Base-by-base conservation (phyloP, 768 basidiomycete species). In the Fomitopsis serialis region DNA sequence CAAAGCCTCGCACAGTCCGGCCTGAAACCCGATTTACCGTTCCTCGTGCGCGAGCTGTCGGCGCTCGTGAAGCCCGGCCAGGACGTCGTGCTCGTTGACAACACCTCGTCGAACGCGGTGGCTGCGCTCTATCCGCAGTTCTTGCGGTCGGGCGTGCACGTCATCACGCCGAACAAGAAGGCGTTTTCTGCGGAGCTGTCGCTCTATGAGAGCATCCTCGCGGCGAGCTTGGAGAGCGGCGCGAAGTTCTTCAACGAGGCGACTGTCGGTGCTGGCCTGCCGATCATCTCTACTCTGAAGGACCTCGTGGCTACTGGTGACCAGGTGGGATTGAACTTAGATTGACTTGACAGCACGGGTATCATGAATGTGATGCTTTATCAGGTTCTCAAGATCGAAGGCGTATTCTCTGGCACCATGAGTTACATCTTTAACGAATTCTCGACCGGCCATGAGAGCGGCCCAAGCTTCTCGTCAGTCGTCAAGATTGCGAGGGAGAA, bases 401-500 rank as follows among this genome's bases (percentile, higher is more conserved):
- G 97, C 36, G 97, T 98, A 21, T 92, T 99, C 70, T 94, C 91
- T 4, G 97, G 97, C 9, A 99, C 97, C 2, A 83, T 99, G 78
- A 92, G 89, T 66, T 99, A 98, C 74, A 98, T 99, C 73, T 99
- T 99, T 79, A 98, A 98, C 73, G 85, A 93, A 57, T 92, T 94
- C 73, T 86, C 90, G 2, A 85, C 82, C 3, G 84, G 81, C 1
- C 76, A 78, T 44, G 72, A 82, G 4, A 79, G 80, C 46, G 87
- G 87, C 0, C 85, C 86, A 1, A 72, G 74, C 25, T 98, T 99
- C 72, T 96, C 93, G 4, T 85, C 90, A 23, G 86, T 98, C 34
- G 96, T 99, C 52, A 81, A 81, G 54, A 69, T 84, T 35, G 97
- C 97, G 4, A 86, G 92, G 45, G 88, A 90, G 63, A 90, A 92